Conservation (phyloP, 2,329 filamentous ascomycete species). For the Nectriaceae sp. region DNA sequence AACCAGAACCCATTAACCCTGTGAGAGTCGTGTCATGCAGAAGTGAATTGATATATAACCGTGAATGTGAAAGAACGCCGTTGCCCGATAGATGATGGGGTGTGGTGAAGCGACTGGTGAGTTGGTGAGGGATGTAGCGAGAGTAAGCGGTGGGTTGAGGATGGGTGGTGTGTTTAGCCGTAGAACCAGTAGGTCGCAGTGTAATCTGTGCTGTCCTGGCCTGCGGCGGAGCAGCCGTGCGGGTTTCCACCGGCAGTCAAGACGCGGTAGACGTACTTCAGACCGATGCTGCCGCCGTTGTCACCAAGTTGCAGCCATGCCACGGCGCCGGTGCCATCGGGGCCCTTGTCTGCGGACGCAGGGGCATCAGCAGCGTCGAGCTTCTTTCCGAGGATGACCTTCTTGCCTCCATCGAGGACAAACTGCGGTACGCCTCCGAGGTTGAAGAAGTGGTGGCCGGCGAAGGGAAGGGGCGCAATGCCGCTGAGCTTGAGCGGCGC, state of each 20-base stretch:
- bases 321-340: constrained; percentile 52
- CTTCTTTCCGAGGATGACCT: constrained; percentile 50
- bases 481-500: constrained; percentile 41
- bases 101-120: too few species aligned
- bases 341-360: constrained; percentile 44
- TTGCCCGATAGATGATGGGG: too few species aligned
- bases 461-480: constrained; percentile 40
- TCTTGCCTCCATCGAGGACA: constrained; percentile 45
- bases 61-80: too few species aligned
- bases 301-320: constrained; percentile 54
- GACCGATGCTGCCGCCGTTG: constrained; percentile 39
- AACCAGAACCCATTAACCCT: too few species aligned
- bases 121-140: too few species aligned
- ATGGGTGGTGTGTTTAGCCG: constrained; percentile 31
- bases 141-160: not conserved
- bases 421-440: constrained; percentile 57
- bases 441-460: constrained; percentile 72
- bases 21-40: too few species aligned
- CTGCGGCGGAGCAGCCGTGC: constrained; percentile 44
- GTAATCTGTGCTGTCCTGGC: constrained; percentile 55
- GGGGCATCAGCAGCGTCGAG: constrained; percentile 54
- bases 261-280: constrained; percentile 54
- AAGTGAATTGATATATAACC: too few species aligned
- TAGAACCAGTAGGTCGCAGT: constrained; percentile 62
- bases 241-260: constrained; percentile 53